Conservation (phyloP, 2,329 filamentous ascomycete genomes). For the Clonostachys byssicola region DNA sequence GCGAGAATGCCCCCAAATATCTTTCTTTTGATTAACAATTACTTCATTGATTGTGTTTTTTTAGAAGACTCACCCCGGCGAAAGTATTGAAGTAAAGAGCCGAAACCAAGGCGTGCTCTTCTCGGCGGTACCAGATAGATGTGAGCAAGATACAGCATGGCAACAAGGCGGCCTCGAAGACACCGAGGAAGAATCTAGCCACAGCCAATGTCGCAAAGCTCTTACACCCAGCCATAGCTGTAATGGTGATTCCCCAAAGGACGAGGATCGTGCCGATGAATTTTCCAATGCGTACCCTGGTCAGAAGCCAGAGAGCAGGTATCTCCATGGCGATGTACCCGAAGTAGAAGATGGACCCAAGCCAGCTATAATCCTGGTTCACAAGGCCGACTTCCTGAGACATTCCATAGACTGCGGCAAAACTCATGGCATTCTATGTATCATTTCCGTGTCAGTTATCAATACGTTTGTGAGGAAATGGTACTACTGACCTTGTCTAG, state of each 20-base stretch:
- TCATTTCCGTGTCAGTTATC: too few species aligned
- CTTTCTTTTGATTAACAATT: too few species aligned
- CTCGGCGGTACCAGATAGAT: slow-evolving; percentile 22
- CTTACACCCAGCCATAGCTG: slow-evolving; percentile 16
- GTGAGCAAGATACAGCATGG: slow-evolving; percentile 18
- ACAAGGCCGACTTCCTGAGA: too few species aligned
- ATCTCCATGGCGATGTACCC: background rate
- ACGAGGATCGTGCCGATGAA: slow-evolving; percentile 11
- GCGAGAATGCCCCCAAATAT: slow-evolving; percentile 20
- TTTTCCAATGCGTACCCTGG: slow-evolving; percentile 8
- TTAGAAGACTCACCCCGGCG: slow-evolving; percentile 7
- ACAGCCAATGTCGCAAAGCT: slow-evolving; percentile 13
- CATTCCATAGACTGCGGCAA: too few species aligned
- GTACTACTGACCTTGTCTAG: too few species aligned
- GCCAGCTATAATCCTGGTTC: background rate
- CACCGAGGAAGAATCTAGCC: slow-evolving; percentile 17
- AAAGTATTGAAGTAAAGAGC: slow-evolving; percentile 23
- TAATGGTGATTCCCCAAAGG: background rate
- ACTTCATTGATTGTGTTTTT: too few species aligned
- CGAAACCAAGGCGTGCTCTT: slow-evolving; percentile 19
- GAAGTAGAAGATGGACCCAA: too few species aligned
- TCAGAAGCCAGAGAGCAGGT: slow-evolving; percentile 9
- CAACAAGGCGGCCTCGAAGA: slow-evolving; percentile 15
- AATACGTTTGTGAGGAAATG: too few species aligned
- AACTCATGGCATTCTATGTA: too few species aligned